Evolutionary conservation across 1,284 basidiomycete species (phyloP), one percentile per base, ranked within the genome.

Genomic region (Mycena citricolor): DNA sequence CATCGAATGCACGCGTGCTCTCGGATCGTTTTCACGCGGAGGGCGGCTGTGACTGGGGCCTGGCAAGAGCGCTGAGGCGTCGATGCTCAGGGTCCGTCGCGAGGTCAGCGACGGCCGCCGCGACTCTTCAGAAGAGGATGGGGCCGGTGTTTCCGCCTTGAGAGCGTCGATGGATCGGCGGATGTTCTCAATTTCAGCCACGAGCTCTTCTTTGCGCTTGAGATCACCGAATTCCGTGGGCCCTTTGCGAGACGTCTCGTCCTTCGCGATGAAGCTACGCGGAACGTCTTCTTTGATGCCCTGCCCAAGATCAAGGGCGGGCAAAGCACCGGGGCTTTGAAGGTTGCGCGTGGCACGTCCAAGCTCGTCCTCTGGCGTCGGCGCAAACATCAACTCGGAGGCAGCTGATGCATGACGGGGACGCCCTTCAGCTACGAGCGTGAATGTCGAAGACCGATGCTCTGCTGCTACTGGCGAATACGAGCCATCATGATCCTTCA

Each of bases 101-200:
- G 84, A 84, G 14, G 75, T 71, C 51, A 83, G 61, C 6, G 86
- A 89, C n/a, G 77, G 74, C 39, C 72, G 77, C 47, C 82, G 81
- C 37, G 85, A 88, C 25, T 72, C 71, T 39, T 71, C 69, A 29
- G 79, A 76, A 5, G 74, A 72, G 24, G 79, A 76, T 5, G 74
- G 68, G 19, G 70, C 71, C 14, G 84, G 79, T 5, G 81, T 80
- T 30, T 87, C 84, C 10, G 79, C 70, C 60, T 80, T 81, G 37
- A 90, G 67, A 3, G 77, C 68, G 37, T 89, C 85, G 57, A 91
- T 87, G 3, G 86, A 88, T 54, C 77, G 73, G 32, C 88, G 77
- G 47, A 91, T 86, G 10, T 75, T 83, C 56, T 83, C 76, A 41
- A 91, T 91, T 63, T 91, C 88, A 16, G 76, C 70, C 38, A 86